Percentiles rank a stretch among this genome's conserved stretches.
These are phyloP conservation scores for Alternaria infectoria DNA, from an alignment of 2,329 filamentous ascomycete species.

Conservation along the genomic window DNA sequence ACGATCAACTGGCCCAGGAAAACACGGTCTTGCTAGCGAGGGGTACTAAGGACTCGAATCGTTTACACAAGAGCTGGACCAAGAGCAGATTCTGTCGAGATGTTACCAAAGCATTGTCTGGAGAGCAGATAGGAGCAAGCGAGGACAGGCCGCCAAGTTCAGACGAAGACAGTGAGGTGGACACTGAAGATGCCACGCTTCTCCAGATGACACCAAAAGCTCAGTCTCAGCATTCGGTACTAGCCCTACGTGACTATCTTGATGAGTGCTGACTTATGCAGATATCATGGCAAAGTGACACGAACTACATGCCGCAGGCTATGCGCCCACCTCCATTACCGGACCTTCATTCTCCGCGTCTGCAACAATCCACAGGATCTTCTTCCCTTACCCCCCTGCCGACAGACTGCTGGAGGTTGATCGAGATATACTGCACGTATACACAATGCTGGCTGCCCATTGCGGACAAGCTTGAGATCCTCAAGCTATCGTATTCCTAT, in stretches of 20 bases:
- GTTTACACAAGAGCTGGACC: constrained; percentile 67
- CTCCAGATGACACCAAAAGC: constrained; percentile 5
- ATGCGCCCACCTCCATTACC: not conserved
- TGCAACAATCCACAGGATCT: not conserved
- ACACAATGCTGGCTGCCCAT: constrained; percentile 80
- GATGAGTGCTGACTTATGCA: constrained; percentile 1
- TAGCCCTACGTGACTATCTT: not conserved
- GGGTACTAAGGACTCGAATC: constrained; percentile 59
- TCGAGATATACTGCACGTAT: constrained; percentile 68
- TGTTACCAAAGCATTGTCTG: constrained; percentile 66
- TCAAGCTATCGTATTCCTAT: constrained; percentile 63
- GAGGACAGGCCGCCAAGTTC: constrained; percentile 22
- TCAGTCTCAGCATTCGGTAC: constrained; percentile 14
- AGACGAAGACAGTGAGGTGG: constrained; percentile 32
- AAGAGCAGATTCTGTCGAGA: constrained; percentile 66
- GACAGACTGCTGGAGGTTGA: constrained; percentile 64
- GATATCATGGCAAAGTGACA: constrained; percentile 1
- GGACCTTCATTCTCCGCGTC: constrained; percentile 22
- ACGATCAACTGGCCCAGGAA: constrained; percentile 58
- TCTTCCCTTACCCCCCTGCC: constrained; percentile 49
- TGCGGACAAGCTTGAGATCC: constrained; percentile 68
- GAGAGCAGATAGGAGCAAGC: constrained; percentile 26
- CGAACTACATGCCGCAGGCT: not conserved
- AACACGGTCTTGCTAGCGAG: constrained; percentile 59
- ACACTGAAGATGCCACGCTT: constrained; percentile 16